phyloP scores from a whole-genome alignment of 1,284 basidiomycete genomes.

The Limonomyces culmigenus region DNA sequence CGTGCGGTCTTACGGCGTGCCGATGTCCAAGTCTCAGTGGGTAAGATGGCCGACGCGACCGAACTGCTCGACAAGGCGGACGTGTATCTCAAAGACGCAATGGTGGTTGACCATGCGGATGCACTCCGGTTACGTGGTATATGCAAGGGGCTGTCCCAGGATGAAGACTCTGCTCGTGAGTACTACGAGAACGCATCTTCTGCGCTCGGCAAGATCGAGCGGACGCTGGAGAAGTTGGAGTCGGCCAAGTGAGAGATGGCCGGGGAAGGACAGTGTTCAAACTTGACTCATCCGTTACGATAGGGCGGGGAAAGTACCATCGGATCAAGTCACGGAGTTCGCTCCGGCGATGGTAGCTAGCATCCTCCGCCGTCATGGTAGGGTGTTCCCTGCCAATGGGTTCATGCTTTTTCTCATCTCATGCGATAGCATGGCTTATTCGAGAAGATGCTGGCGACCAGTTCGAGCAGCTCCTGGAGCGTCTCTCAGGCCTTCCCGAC shows the following conservation, averaged over 20 bases:
- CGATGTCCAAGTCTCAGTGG: constrained; percentile 51
- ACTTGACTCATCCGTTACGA: too few species aligned
- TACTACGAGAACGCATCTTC: constrained; percentile 34
- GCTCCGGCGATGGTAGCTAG: too few species aligned
- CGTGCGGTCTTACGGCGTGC: constrained; percentile 48
- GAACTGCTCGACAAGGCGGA: constrained; percentile 35
- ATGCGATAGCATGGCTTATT: too few species aligned
- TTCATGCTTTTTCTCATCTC: too few species aligned
- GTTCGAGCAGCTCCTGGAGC: constrained; percentile 38
- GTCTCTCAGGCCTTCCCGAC: constrained; percentile 38
- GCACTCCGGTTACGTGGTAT: constrained; percentile 45
- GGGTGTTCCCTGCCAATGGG: too few species aligned
- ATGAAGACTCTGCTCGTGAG: constrained; percentile 27
- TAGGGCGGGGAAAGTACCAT: too few species aligned
- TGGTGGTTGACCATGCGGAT: constrained; percentile 43
- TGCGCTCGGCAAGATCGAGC: too few species aligned
- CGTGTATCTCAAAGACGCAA: constrained; percentile 22
- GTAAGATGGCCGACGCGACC: constrained; percentile 35
- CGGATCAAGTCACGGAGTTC: too few species aligned
- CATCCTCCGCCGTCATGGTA: too few species aligned
- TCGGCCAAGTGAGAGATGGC: too few species aligned
- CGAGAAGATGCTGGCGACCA: constrained; percentile 41
- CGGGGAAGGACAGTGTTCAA: too few species aligned
- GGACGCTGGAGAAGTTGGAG: too few species aligned
- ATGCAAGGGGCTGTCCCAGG: constrained; percentile 30